phyloP scores from a whole-genome alignment of 306 rosid species.

The Biancaea sappan region DNA sequence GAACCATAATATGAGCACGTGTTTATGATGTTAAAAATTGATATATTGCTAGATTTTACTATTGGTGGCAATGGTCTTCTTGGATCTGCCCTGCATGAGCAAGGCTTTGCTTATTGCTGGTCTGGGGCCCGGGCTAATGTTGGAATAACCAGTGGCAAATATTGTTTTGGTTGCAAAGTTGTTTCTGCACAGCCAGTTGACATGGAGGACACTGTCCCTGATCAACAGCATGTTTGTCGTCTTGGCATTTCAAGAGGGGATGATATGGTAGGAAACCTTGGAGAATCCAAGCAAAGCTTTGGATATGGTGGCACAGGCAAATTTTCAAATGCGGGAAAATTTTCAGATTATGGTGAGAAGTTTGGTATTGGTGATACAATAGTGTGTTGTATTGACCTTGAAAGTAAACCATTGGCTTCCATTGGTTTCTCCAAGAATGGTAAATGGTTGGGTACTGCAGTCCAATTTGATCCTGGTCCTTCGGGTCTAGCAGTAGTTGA shows the following conservation, averaged over 20 bases:
- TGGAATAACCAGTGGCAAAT: conserved; percentile 56
- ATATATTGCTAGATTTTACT: conserved; percentile 48
- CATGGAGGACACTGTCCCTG: conserved; percentile 42
- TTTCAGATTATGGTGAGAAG: conserved; percentile 50
- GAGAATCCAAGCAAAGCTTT: conserved; percentile 54
- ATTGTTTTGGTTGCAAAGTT: conserved; percentile 59
- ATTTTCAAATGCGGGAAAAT: conserved; percentile 41
- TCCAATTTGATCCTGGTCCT: conserved; percentile 43
- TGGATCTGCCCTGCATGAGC: conserved; percentile 47
- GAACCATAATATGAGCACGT: neutral
- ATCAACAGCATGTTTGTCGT: conserved; percentile 51
- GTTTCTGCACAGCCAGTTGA: conserved; percentile 44
- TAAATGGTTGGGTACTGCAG: conserved; percentile 49
- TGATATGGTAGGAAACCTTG: conserved; percentile 51
- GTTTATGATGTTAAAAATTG: conserved; percentile 1
- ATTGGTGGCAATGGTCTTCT: conserved; percentile 37
- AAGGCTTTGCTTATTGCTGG: conserved; percentile 72
- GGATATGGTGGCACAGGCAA: conserved; percentile 61
- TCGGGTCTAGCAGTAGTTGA: conserved; percentile 44
- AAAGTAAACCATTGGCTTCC: conserved; percentile 49
- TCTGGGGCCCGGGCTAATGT: conserved; percentile 57
- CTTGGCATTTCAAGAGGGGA: conserved; percentile 61
- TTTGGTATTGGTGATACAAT: conserved; percentile 62
- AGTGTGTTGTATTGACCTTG: conserved; percentile 57
- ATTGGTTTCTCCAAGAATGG: conserved; percentile 68